Base-by-base conservation (phyloP, 2,329 filamentous ascomycete genomes). In the Fusarium musae region DNA sequence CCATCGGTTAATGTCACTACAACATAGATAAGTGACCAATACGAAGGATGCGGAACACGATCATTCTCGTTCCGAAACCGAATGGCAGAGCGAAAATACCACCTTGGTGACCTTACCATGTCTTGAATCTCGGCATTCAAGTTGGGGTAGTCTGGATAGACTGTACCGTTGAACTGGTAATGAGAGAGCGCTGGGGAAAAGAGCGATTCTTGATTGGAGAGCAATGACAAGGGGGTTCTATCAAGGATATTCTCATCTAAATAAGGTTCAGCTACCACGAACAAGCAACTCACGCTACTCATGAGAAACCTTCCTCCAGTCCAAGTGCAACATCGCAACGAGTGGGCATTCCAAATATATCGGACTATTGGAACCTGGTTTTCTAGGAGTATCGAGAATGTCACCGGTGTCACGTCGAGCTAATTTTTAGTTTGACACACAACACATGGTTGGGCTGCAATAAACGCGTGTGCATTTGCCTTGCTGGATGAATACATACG, bases 261-360 rank as follows among this genome's bases (percentile, higher is more conserved):
- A 63, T 72, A 77, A 77, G 74, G 73, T 77, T 77, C 70, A 50
- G 47, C 69, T 53, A 70, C 47, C 19, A 43, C 54, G 53, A 52
- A 66, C 49, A 69, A 46, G n/a, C 44, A 47, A 66, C 61, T 61
- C 66, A 67, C 66, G 65, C 46, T 66, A 39, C 62, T 65, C 37
- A 53, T 42, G 58, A 60, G 39, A 64, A 67, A 59, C 42, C 37
- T 50, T 66, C 34, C 32, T 69, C 44, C 36, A 67, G 28, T 40
- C 37, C 46, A 56, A 71, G 40, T 49, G 52, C 54, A 49, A 53
- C 64, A 49, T 37, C 37, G 34, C 50, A n/a, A 30, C 32, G 21
- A 28, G 43, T 28, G 28, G 28, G 8, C 63, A 54, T 68, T 49
- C 49, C 40, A 43, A 43, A 36, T 47, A n/a, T 43, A 43, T 54